These are phyloP conservation scores for Hymenoscyphus linearis DNA, from an alignment of 2,329 filamentous ascomycete species.

Conservation along the genomic window DNA sequence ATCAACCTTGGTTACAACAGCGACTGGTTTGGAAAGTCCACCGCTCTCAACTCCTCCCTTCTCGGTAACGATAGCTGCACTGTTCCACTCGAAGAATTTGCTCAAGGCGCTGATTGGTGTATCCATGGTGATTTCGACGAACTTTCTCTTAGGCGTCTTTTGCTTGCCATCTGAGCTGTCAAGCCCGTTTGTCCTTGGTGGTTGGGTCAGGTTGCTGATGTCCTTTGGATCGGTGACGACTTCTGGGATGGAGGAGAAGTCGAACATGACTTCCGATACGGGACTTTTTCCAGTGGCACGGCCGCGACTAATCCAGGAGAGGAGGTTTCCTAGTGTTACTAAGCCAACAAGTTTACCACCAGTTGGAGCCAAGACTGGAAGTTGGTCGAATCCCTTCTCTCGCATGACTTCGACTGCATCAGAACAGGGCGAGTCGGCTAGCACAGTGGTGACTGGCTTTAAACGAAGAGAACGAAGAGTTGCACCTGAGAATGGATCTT, in stretches of 20 bases:
- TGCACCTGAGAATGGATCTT: constrained; percentile 69
- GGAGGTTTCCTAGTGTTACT: constrained; percentile 89
- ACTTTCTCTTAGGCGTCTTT: constrained; percentile 56
- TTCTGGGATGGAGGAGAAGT: constrained; percentile 83
- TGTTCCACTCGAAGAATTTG: constrained; percentile 98
- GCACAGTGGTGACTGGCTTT: constrained; percentile 87
- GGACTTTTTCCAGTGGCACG: constrained; percentile 68
- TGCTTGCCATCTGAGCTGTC: constrained; percentile 31
- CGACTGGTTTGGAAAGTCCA: constrained; percentile 68
- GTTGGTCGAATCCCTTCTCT: constrained; percentile 95
- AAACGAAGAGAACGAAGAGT: constrained; percentile 80
- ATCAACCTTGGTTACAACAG: constrained; percentile 95
- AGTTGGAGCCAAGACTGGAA: constrained; percentile 73
- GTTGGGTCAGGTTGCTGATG: constrained; percentile 38
- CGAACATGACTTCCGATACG: constrained; percentile 91
- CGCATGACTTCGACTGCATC: constrained; percentile 97
- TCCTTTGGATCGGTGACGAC: constrained; percentile 82
- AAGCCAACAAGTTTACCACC: constrained; percentile 78
- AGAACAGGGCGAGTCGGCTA: constrained; percentile 64
- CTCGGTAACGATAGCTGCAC: constrained; percentile 90
- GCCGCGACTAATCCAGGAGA: constrained; percentile 82
- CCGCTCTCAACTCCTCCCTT: constrained; percentile 45
- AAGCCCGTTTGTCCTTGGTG: constrained; percentile 29
- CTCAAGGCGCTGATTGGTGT: constrained; percentile 79
- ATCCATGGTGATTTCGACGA: constrained; percentile 90